Conservation (phyloP, 805 yeast genomes). For the Teunomyces gatunensis region DNA sequence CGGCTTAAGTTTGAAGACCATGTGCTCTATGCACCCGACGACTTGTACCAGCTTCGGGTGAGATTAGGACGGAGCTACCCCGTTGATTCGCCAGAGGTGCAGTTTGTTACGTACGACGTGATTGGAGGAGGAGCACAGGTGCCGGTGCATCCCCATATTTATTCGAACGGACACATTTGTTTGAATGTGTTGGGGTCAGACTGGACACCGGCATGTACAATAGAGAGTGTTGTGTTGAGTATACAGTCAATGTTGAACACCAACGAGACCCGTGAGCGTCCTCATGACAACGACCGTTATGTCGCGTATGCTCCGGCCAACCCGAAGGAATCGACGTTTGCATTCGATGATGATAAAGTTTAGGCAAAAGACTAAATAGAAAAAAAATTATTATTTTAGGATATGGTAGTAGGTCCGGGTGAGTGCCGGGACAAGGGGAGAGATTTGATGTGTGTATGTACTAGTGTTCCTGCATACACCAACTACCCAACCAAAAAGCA, state of each 20-base stretch:
- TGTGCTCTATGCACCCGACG: constrained; percentile 13
- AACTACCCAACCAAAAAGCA: neutral
- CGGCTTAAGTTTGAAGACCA: constrained; percentile 15
- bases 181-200: constrained; percentile 61
- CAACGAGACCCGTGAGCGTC: constrained; percentile 48
- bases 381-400: too few species aligned
- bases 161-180: constrained; percentile 78
- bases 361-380: constrained; percentile 9
- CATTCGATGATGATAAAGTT: constrained; percentile 59
- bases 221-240: constrained; percentile 50
- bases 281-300: constrained; percentile 55
- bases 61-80: constrained; percentile 50
- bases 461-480: neutral
- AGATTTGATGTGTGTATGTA: neutral
- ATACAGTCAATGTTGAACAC: constrained; percentile 62
- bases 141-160: constrained; percentile 74
- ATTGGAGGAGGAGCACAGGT: constrained; percentile 21
- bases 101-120: constrained; percentile 36
- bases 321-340: constrained; percentile 50
- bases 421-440: neutral
- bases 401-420: too few species aligned
- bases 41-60: constrained; percentile 42
- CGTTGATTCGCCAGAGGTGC: constrained; percentile 55
- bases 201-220: constrained; percentile 64
- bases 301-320: constrained; percentile 52